A percentile compares a stretch with the other conserved stretches of the same genome.
phyloP scores from a whole-genome alignment of 768 basidiomycete species.

The Gloeostereum incarnatum region DNA sequence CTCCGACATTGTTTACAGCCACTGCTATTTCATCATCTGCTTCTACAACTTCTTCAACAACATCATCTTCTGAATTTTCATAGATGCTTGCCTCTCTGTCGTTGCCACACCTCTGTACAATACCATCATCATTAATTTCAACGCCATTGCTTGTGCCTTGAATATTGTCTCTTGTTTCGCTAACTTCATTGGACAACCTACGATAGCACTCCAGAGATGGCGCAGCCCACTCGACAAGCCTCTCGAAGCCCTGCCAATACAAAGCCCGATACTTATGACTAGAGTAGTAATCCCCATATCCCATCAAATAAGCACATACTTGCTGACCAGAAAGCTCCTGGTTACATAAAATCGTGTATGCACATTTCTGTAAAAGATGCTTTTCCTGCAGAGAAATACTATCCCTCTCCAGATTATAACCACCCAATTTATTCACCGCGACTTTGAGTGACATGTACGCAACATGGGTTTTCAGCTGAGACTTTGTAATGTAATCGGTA shows the following conservation, averaged over 20 bases:
- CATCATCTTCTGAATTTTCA: background rate
- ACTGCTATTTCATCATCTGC: background rate
- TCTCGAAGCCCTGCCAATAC: conserved; percentile 4
- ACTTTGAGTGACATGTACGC: conserved; percentile 14
- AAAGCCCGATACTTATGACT: conserved; percentile 13
- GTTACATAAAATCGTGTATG: conserved; percentile 13
- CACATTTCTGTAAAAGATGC: conserved; percentile 13
- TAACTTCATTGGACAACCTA: background rate
- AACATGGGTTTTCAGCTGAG: conserved; percentile 16
- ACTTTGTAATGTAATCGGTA: conserved; percentile 24
- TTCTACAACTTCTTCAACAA: background rate
- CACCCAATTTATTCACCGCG: conserved; percentile 12
- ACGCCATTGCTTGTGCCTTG: background rate
- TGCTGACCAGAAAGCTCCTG: conserved; percentile 17
- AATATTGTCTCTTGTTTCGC: background rate
- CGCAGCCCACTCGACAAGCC: background rate
- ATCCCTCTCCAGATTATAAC: conserved; percentile 1
- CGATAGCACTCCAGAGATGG: background rate
- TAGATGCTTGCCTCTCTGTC: background rate
- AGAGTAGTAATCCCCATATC: conserved; percentile 15
- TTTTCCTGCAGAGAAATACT: conserved; percentile 5
- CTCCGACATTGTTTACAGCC: too few species aligned
- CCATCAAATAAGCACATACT: conserved; percentile 12
- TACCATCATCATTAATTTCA: background rate
- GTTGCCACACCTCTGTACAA: background rate